Percentiles rank a stretch among this genome's conserved stretches.
These are phyloP conservation scores for Candida bentonensis DNA, from an alignment of 805 yeast species.

Conservation along the genomic window DNA sequence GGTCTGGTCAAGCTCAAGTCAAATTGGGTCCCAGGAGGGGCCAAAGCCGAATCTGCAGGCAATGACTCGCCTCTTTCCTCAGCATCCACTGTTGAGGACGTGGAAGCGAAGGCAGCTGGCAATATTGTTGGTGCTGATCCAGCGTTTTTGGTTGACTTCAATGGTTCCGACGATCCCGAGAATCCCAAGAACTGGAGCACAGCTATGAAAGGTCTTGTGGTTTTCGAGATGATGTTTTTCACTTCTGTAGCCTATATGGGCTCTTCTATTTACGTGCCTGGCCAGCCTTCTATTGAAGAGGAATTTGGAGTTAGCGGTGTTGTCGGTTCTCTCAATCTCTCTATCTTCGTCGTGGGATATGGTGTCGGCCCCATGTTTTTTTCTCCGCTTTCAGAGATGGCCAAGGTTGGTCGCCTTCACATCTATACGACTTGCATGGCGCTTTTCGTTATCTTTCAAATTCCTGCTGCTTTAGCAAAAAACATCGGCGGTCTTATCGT, in stretches of 20 bases:
- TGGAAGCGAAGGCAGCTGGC: neutral
- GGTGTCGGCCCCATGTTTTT: slow-evolving; percentile 45
- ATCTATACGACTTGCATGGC: slow-evolving; percentile 33
- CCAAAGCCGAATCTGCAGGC: neutral
- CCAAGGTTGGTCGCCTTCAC: slow-evolving; percentile 35
- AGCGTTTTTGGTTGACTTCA: slow-evolving; percentile 18
- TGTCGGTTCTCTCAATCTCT: slow-evolving; percentile 36
- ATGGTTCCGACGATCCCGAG: slow-evolving; percentile 19
- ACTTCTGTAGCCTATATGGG: slow-evolving; percentile 44
- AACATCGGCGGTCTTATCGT: slow-evolving; percentile 38
- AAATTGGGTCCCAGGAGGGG: slow-evolving; percentile 3
- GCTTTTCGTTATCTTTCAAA: slow-evolving; percentile 36
- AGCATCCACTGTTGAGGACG: neutral
- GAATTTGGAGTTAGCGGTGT: slow-evolving; percentile 31
- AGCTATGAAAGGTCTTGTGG: slow-evolving; percentile 26
- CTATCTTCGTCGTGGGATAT: slow-evolving; percentile 45
- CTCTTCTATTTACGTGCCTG: slow-evolving; percentile 46
- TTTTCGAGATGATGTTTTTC: slow-evolving; percentile 28
- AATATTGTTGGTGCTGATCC: neutral
- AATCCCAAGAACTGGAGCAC: slow-evolving; percentile 46
- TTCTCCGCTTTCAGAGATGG: slow-evolving; percentile 43
- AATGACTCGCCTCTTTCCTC: neutral
- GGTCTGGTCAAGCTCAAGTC: slow-evolving; percentile 5
- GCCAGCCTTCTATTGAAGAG: slow-evolving; percentile 29
- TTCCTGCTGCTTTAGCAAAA: slow-evolving; percentile 38